Percentiles rank a stretch among this genome's conserved stretches.
These are phyloP conservation scores for Candida schatavii DNA, from an alignment of 805 yeast genomes.

Conservation along the genomic window DNA sequence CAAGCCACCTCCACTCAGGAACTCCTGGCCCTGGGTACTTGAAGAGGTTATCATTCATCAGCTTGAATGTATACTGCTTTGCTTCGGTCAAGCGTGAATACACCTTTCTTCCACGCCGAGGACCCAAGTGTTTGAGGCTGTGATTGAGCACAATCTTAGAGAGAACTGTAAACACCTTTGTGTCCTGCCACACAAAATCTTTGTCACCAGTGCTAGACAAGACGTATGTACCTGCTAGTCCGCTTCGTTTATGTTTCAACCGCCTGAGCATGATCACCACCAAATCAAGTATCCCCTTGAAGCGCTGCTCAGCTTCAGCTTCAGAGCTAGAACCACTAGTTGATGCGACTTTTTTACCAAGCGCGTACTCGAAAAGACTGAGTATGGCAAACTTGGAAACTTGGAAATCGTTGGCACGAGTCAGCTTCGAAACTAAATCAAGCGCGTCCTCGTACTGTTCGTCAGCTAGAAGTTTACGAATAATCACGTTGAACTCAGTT, in stretches of 20 bases:
- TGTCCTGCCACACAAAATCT: too few species aligned
- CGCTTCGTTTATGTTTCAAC: background rate
- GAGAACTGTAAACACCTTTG: background rate
- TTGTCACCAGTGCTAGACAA: background rate
- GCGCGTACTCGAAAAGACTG: constrained; percentile 15
- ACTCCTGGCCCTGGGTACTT: background rate
- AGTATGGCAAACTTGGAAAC: constrained; percentile 26
- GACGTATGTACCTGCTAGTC: background rate
- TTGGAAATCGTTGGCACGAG: constrained; percentile 12
- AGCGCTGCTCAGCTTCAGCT: background rate
- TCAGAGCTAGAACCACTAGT: background rate
- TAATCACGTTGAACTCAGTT: constrained; percentile 26
- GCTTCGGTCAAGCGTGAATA: background rate
- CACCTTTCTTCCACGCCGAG: background rate
- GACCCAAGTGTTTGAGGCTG: background rate
- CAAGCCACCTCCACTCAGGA: background rate
- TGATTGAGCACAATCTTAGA: background rate
- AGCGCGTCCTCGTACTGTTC: constrained; percentile 24
- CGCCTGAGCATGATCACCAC: background rate
- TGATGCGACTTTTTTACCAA: background rate
- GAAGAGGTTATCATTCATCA: background rate
- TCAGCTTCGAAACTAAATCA: constrained; percentile 14
- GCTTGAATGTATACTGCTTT: background rate
- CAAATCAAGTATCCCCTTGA: background rate
- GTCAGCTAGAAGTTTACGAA: constrained; percentile 23